Evolutionary conservation across 2,329 filamentous ascomycete genomes (phyloP).

Genomic region (Pseudogymnoascus sp.): DNA sequence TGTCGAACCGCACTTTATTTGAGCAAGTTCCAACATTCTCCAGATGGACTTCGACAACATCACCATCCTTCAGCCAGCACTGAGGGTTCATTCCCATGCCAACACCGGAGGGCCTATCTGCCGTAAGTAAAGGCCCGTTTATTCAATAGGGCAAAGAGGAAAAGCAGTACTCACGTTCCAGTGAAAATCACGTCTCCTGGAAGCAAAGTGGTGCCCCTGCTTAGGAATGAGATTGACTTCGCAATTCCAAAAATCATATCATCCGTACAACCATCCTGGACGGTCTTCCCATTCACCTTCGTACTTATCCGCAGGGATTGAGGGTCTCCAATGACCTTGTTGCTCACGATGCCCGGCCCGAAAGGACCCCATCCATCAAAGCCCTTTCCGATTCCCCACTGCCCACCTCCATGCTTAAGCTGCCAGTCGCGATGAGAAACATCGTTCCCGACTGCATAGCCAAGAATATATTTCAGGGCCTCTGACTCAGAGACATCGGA

Average conservation of each 20-base stretch:
- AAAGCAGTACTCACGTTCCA: slow-evolving; percentile 43
- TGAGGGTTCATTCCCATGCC: slow-evolving; percentile 60
- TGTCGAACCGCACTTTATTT: slow-evolving; percentile 41
- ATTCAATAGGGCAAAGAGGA: slow-evolving; percentile 5
- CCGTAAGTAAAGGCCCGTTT: neutral
- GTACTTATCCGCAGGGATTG: slow-evolving; percentile 49
- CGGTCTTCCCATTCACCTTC: slow-evolving; percentile 48
- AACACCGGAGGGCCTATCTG: slow-evolving; percentile 54
- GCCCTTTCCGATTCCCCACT: slow-evolving; percentile 65
- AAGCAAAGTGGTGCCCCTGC: slow-evolving; percentile 52
- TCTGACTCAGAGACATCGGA: slow-evolving; percentile 54
- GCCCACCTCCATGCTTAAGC: slow-evolving; percentile 55
- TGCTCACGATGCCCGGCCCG: slow-evolving; percentile 61
- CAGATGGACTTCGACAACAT: slow-evolving; percentile 59
- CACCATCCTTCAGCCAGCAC: slow-evolving; percentile 61
- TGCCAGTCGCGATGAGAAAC: slow-evolving; percentile 76
- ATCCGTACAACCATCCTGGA: slow-evolving; percentile 48
- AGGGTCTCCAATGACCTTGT: slow-evolving; percentile 46
- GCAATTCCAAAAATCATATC: slow-evolving; percentile 58
- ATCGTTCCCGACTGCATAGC: slow-evolving; percentile 70
- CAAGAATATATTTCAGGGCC: slow-evolving; percentile 64
- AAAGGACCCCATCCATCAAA: slow-evolving; percentile 70
- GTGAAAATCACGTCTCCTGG: slow-evolving; percentile 61
- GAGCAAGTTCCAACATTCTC: slow-evolving; percentile 55
- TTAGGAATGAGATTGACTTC: slow-evolving; percentile 51